Conservation (phyloP, 495 filamentous ascomycete genomes). For the Neohortaea acidophila region DNA sequence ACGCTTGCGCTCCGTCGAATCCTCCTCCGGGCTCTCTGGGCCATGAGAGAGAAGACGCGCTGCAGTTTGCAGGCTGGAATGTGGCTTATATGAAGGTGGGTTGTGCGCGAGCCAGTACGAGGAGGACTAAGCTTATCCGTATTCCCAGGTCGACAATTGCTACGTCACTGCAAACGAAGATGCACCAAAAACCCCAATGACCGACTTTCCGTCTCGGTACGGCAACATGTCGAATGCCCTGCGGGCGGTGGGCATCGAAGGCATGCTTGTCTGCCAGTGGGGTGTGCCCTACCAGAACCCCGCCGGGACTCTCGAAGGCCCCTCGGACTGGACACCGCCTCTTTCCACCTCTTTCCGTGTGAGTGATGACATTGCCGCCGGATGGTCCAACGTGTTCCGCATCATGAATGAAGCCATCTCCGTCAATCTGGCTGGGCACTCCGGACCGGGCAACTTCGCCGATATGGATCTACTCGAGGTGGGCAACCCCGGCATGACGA, state of each 20-base stretch:
- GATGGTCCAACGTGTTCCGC: background rate
- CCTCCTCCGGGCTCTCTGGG: background rate
- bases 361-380: conserved; percentile 13
- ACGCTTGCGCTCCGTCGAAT: conserved; percentile 2
- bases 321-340: conserved; percentile 5
- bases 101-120: background rate
- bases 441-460: background rate
- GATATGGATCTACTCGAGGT: conserved; percentile 5
- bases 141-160: conserved; percentile 4
- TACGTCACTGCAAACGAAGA: background rate
- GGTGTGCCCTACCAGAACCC: conserved; percentile 3
- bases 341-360: conserved; percentile 14
- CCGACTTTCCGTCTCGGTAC: conserved; percentile 12
- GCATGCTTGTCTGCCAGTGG: conserved; percentile 16
- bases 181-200: conserved; percentile 5
- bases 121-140: background rate
- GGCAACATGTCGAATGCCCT: conserved; percentile 8
- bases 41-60: background rate
- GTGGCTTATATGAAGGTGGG: background rate
- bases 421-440: background rate
- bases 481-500: conserved; percentile 1
- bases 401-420: conserved; percentile 2
- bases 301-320: conserved; percentile 5
- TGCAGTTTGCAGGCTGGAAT: conserved; percentile 2
- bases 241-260: conserved; percentile 5